Conservation (phyloP, 441 rosid genomes). For the Brassica hybrid region DNA sequence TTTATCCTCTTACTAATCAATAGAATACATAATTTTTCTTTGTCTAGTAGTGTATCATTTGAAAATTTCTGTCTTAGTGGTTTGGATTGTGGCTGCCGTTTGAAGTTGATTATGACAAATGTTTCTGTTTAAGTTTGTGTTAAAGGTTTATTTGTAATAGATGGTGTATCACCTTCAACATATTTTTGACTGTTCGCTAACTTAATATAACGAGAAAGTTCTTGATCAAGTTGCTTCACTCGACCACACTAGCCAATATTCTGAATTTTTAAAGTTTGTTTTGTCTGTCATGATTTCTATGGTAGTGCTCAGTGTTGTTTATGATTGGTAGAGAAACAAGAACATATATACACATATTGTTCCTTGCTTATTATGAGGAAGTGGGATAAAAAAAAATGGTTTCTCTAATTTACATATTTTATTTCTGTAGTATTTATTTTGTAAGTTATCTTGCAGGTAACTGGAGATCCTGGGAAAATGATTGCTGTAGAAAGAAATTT, state of each 20-base stretch:
- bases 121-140: not conserved
- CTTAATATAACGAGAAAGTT: not conserved
- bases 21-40: not conserved
- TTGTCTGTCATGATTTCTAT: not conserved
- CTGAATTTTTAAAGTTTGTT: slow-evolving; percentile 5
- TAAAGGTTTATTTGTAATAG: not conserved
- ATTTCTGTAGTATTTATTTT: not conserved
- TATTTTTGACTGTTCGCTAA: slow-evolving; percentile 12
- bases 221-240: not conserved
- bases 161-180: not conserved
- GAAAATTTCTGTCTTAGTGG: not conserved
- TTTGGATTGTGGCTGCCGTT: not conserved
- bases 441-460: slow-evolving; percentile 49
- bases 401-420: not conserved
- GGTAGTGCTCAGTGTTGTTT: slow-evolving; percentile 11
- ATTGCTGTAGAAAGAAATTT: slow-evolving; percentile 71
- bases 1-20: slow-evolving; percentile 10
- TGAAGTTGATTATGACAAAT: no score
- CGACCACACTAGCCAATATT: slow-evolving; percentile 1
- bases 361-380: slow-evolving; percentile 17
- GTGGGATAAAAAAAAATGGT: not conserved
- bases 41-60: not conserved
- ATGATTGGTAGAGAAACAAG: slow-evolving; percentile 19
- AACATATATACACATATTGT: not conserved
- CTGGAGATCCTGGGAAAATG: slow-evolving; percentile 84